Conservation (phyloP, 2,329 filamentous ascomycete species). For the Pestalotiopsis sp. region DNA sequence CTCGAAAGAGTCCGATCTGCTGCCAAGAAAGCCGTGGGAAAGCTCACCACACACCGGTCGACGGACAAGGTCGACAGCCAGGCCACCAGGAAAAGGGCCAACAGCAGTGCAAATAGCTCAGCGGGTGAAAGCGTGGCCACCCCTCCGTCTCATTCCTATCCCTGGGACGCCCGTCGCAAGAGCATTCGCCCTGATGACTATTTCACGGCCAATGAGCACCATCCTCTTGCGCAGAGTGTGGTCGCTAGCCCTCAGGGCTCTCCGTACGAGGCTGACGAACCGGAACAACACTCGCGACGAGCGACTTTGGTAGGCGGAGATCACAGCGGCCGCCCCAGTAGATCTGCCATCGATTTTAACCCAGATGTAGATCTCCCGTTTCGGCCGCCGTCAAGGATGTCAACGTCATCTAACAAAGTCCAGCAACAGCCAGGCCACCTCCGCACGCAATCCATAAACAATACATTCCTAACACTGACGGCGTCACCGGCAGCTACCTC, state of each 20-base stretch:
- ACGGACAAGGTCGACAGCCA: slow-evolving; percentile 57
- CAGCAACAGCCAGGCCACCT: slow-evolving; percentile 40
- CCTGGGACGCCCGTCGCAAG: slow-evolving; percentile 55
- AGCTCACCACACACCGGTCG: slow-evolving; percentile 63
- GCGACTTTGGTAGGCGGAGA: slow-evolving; percentile 41
- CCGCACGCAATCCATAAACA: slow-evolving; percentile 46
- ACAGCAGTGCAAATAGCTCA: slow-evolving; percentile 68
- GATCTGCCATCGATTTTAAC: slow-evolving; percentile 39
- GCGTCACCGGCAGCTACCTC: slow-evolving; percentile 31
- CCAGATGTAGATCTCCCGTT: slow-evolving; percentile 33
- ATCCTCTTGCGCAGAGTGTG: slow-evolving; percentile 72
- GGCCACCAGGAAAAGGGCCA: slow-evolving; percentile 53
- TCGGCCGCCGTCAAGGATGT: slow-evolving; percentile 32
- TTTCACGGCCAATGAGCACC: slow-evolving; percentile 63
- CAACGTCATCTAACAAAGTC: slow-evolving; percentile 29
- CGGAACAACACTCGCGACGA: slow-evolving; percentile 37
- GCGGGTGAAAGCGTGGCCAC: slow-evolving; percentile 54
- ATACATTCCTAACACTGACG: slow-evolving; percentile 46
- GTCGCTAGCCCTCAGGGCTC: slow-evolving; percentile 67
- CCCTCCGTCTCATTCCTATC: slow-evolving; percentile 53
- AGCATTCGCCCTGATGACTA: slow-evolving; percentile 58
- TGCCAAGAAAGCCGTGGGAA: slow-evolving; percentile 68
- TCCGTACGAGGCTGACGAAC: slow-evolving; percentile 31
- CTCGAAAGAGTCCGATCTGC: slow-evolving; percentile 83
- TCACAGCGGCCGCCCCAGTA: slow-evolving; percentile 34